These are phyloP conservation scores for Termitomyces bulborhizus DNA, from an alignment of 768 basidiomycete species.

Conservation along the genomic window DNA sequence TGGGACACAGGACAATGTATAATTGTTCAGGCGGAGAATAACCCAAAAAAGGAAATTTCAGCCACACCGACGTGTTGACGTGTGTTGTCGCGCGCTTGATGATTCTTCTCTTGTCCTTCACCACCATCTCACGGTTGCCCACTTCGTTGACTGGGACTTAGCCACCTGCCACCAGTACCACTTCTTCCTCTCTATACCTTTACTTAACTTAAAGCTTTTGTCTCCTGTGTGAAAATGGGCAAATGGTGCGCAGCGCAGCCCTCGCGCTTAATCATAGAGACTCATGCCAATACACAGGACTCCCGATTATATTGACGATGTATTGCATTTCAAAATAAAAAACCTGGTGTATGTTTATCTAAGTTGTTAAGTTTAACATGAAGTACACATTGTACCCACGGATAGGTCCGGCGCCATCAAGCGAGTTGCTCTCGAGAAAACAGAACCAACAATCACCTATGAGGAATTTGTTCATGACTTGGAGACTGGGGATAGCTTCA, in stretches of 20 bases:
- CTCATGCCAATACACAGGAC: conserved; percentile 44
- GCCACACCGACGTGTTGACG: conserved; percentile 27
- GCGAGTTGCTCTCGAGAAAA: conserved; percentile 58
- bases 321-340: conserved; percentile 70
- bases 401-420: conserved; percentile 67
- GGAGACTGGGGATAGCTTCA: conserved; percentile 77
- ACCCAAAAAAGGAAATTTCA: conserved; percentile 15
- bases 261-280: conserved; percentile 8
- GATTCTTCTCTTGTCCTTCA: conserved; percentile 21
- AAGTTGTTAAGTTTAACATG: background rate
- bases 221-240: conserved; percentile 43
- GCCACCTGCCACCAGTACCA: background rate
- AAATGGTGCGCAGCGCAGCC: conserved; percentile 48
- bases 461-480: conserved; percentile 73
- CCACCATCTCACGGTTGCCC: conserved; percentile 21
- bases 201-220: conserved; percentile 17
- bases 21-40: background rate
- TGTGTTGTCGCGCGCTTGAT: conserved; percentile 22
- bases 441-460: conserved; percentile 61
- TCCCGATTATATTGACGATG: conserved; percentile 63
- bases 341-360: conserved; percentile 58
- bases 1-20: conserved; percentile 27
- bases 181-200: background rate
- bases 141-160: background rate
- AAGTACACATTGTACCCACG: conserved; percentile 1